phyloP scores from a whole-genome alignment of 2,329 filamentous ascomycete species.

The Cladosporium cucumerinum region DNA sequence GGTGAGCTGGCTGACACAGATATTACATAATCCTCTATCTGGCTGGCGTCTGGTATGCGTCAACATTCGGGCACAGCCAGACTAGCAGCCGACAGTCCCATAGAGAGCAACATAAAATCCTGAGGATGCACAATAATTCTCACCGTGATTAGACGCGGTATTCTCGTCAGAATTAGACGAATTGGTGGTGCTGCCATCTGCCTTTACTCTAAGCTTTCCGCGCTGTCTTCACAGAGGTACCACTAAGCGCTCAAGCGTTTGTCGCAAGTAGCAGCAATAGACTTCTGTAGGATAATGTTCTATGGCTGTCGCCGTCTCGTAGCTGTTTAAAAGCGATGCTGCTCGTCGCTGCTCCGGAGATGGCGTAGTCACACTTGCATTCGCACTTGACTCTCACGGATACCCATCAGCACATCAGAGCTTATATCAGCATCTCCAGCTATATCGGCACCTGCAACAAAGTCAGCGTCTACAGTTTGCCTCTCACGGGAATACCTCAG shows the following conservation, averaged over 20 bases:
- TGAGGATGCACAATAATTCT: not conserved
- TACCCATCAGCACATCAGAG: not conserved
- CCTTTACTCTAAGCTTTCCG: not conserved
- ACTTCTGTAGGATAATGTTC: not conserved
- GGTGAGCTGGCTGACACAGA: not conserved
- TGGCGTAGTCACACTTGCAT: not conserved
- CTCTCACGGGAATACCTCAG: not conserved
- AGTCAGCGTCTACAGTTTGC: not conserved
- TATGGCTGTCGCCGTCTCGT: not conserved
- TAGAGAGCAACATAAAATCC: not conserved
- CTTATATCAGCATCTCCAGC: not conserved
- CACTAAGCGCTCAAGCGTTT: not conserved
- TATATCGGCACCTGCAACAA: not conserved
- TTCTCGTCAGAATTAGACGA: not conserved
- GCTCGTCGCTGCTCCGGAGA: not conserved
- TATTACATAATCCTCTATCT: not conserved
- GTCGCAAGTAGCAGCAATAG: not conserved
- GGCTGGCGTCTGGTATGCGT: not conserved
- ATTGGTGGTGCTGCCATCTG: not conserved
- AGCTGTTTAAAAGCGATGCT: not conserved
- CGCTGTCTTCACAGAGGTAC: not conserved
- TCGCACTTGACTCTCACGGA: not conserved
- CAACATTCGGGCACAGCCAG: not conserved
- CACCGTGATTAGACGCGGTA: not conserved
- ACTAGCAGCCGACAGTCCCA: not conserved